Conservation (phyloP, 2,329 filamentous ascomycete genomes). For the Geosmithia morbida region DNA sequence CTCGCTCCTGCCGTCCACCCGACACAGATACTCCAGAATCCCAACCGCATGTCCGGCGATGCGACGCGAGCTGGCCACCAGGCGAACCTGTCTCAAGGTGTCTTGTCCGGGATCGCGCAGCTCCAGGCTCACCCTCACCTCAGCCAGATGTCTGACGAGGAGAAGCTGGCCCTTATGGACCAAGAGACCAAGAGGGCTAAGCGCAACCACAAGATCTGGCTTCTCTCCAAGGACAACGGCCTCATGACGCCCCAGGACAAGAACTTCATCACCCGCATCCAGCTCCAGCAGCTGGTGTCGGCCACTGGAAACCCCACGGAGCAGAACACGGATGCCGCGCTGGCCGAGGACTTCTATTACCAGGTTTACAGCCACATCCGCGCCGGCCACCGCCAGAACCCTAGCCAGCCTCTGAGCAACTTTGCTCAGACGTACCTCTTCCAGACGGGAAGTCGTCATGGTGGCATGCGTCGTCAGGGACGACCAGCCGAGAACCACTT, state of each 20-base stretch:
- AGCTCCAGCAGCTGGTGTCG: constrained; percentile 87
- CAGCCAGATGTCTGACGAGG: constrained; percentile 65
- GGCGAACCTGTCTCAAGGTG: constrained; percentile 36
- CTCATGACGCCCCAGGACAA: constrained; percentile 99
- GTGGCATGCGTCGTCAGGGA: constrained; percentile 58
- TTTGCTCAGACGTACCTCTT: constrained; percentile 97
- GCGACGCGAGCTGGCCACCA: constrained; percentile 22
- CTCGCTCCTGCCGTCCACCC: constrained; percentile 35
- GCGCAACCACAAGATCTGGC: constrained; percentile 94
- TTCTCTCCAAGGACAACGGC: constrained; percentile 86
- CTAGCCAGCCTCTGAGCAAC: constrained; percentile 83
- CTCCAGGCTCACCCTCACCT: constrained; percentile 26
- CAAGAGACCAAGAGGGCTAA: constrained; percentile 93
- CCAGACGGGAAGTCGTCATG: constrained; percentile 77
- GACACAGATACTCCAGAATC: constrained; percentile 68
- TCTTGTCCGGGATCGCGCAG: constrained; percentile 17
- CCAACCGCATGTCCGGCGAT: constrained; percentile 47
- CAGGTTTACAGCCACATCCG: constrained; percentile 94
- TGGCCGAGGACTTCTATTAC: constrained; percentile 95
- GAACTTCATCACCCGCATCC: constrained; percentile 97
- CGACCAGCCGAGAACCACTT: constrained; percentile 91
- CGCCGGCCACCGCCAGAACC: constrained; percentile 76
- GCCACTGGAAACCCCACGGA: constrained; percentile 81
- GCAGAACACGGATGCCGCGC: constrained; percentile 61
- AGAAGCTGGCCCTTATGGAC: constrained; percentile 69